phyloP scores from a whole-genome alignment of 768 basidiomycete genomes.

The Leccinum boreale region DNA sequence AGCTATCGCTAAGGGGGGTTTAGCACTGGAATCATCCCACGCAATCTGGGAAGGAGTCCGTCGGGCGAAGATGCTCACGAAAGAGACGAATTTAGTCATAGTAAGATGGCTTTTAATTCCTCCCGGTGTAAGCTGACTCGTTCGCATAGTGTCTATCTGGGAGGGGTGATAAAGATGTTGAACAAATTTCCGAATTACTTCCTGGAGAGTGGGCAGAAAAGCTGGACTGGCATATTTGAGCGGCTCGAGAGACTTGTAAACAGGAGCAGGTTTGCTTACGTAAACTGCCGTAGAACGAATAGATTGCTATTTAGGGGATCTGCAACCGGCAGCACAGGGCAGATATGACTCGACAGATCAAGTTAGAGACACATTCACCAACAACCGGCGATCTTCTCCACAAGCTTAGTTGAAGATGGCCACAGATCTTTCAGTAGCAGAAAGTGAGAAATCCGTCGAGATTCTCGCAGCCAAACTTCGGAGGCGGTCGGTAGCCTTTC shows the following conservation, averaged over 20 bases:
- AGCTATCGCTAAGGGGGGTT: conserved; percentile 5
- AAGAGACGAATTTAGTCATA: conserved; percentile 85
- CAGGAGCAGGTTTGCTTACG: background rate
- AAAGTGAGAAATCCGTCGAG: conserved; percentile 62
- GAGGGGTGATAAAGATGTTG: conserved; percentile 96
- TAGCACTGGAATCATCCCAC: conserved; percentile 93
- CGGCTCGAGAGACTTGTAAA: background rate
- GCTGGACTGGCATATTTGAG: conserved; percentile 85
- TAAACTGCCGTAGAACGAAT: background rate
- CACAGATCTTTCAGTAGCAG: conserved; percentile 34
- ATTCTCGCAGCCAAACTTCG: conserved; percentile 65
- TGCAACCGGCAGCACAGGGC: background rate
- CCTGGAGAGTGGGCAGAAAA: conserved; percentile 92
- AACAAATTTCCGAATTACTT: conserved; percentile 90
- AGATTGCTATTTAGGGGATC: conserved; percentile 11
- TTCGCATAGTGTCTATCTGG: conserved; percentile 79
- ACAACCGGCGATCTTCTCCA: background rate
- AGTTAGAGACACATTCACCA: background rate
- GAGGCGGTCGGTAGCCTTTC: conserved; percentile 54
- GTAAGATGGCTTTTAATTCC: conserved; percentile 47
- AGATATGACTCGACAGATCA: conserved; percentile 17
- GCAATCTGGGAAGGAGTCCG: conserved; percentile 92
- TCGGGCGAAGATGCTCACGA: conserved; percentile 78
- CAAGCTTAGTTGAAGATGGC: conserved; percentile 35
- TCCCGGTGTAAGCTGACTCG: conserved; percentile 2